Base-by-base conservation (phyloP, 2,329 filamentous ascomycete genomes). In the Neofusicoccum cordaticola region DNA sequence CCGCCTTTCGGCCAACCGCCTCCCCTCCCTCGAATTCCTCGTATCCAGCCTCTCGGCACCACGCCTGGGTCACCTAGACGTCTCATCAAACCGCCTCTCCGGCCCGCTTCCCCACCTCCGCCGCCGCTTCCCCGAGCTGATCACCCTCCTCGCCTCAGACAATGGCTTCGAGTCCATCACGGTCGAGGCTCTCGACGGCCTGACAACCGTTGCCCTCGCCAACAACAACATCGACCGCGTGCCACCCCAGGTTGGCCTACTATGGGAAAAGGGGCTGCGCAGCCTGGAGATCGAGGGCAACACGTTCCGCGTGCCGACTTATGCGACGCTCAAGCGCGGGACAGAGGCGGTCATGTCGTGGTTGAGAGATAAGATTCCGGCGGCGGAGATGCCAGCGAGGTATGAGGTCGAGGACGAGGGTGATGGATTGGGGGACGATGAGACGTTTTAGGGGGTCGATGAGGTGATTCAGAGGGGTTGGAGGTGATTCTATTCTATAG, bases 221-320 rank as follows among this genome's bases (percentile, higher is more conserved):
- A 93, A 92, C 76, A 98, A 98, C 72, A 90, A 94, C 58, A 92
- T 98, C 67, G 85, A 86, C n/a, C 86, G 87, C 52, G 80, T 98
- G 13, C 91, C 95, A 66, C 90, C 93, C 0, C 87, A 89, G 7
- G 83, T 98, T 11, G 94, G 94, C 0, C 80, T 96, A 12, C 81
- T 96, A 0, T 88, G 89, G 27, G 89, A 88, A 1, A 82, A 70
- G 67, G 62, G 53, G 15, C 86, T 79, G 80, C 90, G 82, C 77
- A 85, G 82, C 62, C 80, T 97, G 9, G 90, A 96, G 53, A 90
- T 97, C 3, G 86, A 86, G 34, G 93, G 93, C 0, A 98, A 98
- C 74, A 84, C 88, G 37, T 98, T 98, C 78, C 85, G 92, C 37
- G 92, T 97, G 37, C 94, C 94, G 0, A 87, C 91, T 64, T 93